Evolutionary conservation across 768 basidiomycete species (phyloP).

Genomic region (Roridomyces roridus): DNA sequence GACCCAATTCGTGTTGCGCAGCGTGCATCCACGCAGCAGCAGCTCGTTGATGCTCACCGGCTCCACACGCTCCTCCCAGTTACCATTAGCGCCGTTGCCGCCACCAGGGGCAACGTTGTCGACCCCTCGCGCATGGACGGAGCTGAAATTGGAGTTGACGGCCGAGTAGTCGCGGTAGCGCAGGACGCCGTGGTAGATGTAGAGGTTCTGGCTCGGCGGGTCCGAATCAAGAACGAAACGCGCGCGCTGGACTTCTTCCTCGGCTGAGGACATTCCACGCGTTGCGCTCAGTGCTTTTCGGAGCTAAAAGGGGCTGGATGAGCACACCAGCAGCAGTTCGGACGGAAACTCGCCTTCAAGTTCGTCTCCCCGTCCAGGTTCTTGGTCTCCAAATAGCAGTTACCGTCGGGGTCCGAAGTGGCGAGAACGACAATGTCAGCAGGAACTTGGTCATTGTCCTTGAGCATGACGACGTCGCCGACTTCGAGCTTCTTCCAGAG

Average conservation of each 20-base stretch:
- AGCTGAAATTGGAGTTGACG: slow-evolving; percentile 12
- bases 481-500: slow-evolving; percentile 99
- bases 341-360: slow-evolving; percentile 56
- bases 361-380: slow-evolving; percentile 98
- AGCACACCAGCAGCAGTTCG: background rate
- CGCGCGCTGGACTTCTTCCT: slow-evolving; percentile 90
- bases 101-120: background rate
- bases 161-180: slow-evolving; percentile 51
- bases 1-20: slow-evolving; percentile 92
- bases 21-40: slow-evolving; percentile 86
- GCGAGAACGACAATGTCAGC: slow-evolving; percentile 94
- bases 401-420: slow-evolving; percentile 88
- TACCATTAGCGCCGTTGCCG: no score
- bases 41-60: slow-evolving; percentile 91
- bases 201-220: slow-evolving; percentile 92
- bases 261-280: slow-evolving; percentile 65
- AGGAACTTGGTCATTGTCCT: slow-evolving; percentile 90
- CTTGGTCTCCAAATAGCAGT: slow-evolving; percentile 98
- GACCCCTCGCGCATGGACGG: slow-evolving; percentile 15
- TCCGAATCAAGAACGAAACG: slow-evolving; percentile 92
- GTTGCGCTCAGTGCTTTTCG: slow-evolving; percentile 81
- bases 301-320: slow-evolving; percentile 40
- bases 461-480: slow-evolving; percentile 90
- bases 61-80: slow-evolving; percentile 40
- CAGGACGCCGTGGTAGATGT: slow-evolving; percentile 86